Conservation (phyloP, 345 rosid genomes). For the Turritis glabra region DNA sequence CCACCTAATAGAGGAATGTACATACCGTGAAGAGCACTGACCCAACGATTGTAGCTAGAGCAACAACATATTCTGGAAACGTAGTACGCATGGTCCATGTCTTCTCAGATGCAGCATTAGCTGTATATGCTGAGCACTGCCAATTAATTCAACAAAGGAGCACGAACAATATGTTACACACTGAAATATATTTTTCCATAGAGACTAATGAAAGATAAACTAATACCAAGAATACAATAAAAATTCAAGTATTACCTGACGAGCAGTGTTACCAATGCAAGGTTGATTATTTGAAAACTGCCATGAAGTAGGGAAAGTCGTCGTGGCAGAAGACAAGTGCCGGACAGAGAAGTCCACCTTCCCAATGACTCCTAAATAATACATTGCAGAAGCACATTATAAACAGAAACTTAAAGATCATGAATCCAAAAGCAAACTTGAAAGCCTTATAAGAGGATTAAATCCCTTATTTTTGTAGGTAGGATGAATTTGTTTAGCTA, state of each 20-base stretch:
- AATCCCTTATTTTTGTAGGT: too few species aligned
- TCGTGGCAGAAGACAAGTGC: slow-evolving; percentile 82
- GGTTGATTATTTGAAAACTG: slow-evolving; percentile 57
- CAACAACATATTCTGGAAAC: slow-evolving; percentile 97
- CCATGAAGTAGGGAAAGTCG: slow-evolving; percentile 76
- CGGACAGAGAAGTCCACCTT: slow-evolving; percentile 97
- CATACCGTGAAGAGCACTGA: slow-evolving; percentile 93
- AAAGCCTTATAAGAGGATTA: background rate
- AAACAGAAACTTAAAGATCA: background rate
- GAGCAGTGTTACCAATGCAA: slow-evolving; percentile 63
- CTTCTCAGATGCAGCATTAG: slow-evolving; percentile 76
- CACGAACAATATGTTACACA: background rate
- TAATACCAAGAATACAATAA: background rate
- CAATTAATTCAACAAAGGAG: slow-evolving; percentile 14
- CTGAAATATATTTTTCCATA: background rate
- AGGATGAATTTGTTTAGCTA: too few species aligned
- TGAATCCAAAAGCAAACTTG: background rate
- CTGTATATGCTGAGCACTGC: slow-evolving; percentile 84
- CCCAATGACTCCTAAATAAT: slow-evolving; percentile 76
- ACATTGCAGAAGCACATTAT: slow-evolving; percentile 20
- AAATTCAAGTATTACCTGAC: slow-evolving; percentile 51
- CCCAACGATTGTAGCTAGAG: slow-evolving; percentile 94
- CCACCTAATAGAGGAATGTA: slow-evolving; percentile 5
- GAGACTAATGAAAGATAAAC: background rate
- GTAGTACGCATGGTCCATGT: slow-evolving; percentile 96